Percentiles rank a stretch among this genome's conserved stretches.
Conservation (phyloP, 1,284 basidiomycete genomes). For the Puccinia coronata region DNA sequence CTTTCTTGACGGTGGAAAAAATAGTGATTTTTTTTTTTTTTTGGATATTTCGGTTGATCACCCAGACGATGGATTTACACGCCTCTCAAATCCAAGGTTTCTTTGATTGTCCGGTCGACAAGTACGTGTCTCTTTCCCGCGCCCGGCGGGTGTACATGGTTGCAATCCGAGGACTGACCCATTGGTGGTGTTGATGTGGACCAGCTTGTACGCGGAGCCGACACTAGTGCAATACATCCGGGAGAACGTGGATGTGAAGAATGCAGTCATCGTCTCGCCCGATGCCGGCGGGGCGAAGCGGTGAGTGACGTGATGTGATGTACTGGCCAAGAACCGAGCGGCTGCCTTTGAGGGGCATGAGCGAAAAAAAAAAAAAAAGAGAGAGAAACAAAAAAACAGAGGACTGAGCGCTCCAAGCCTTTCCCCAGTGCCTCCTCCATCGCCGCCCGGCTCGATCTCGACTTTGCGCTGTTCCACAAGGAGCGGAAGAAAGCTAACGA, state of each 20-base stretch:
- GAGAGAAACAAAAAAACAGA: no score
- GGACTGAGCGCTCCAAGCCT: conserved; percentile 19
- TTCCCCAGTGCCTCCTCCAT: conserved; percentile 86
- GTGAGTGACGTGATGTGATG: conserved; percentile 64
- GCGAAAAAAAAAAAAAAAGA: no score
- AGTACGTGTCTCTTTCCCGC: conserved; percentile 67
- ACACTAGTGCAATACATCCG: conserved; percentile 94
- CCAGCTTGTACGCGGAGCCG: conserved; percentile 92
- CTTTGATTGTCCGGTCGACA: conserved; percentile 99
- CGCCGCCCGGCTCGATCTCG: conserved; percentile 91
- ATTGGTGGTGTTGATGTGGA: not conserved
- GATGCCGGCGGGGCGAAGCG: conserved; percentile 98
- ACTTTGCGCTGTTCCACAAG: conserved; percentile 99
- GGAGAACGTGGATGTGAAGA: conserved; percentile 79
- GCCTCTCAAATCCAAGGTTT: conserved; percentile 99
- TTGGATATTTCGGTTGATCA: not conserved
- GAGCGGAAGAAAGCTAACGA: conserved; percentile 99
- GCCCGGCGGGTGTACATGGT: not conserved
- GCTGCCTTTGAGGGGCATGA: not conserved
- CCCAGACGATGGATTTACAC: conserved; percentile 96
- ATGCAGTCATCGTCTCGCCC: conserved; percentile 95
- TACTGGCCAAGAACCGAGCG: not conserved
- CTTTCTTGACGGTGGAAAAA: conserved; percentile 49
- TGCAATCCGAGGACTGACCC: not conserved
- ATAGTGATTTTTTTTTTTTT: conserved; percentile 20